These are phyloP conservation scores for Kurtzmaniella quercitrusa DNA, from an alignment of 1,139 yeast genomes.

Conservation along the genomic window DNA sequence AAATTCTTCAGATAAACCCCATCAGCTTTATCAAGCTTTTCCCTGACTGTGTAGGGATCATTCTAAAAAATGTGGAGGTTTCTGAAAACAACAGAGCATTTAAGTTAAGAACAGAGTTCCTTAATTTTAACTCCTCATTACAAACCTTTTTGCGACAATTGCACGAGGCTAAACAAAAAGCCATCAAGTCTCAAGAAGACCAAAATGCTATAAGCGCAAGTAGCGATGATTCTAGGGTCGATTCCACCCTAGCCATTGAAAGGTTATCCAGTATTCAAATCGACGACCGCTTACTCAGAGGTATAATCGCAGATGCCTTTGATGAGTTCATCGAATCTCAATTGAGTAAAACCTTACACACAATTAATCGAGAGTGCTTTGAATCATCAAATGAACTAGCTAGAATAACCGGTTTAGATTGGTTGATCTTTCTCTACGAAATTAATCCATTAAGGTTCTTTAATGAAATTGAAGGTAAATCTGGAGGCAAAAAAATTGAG, in stretches of 20 bases:
- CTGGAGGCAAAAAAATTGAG: slow-evolving; percentile 44
- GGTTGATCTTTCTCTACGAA: slow-evolving; percentile 82
- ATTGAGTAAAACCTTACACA: slow-evolving; percentile 29
- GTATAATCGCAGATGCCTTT: slow-evolving; percentile 35
- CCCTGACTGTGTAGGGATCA: slow-evolving; percentile 39
- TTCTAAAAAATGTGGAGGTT: slow-evolving; percentile 34
- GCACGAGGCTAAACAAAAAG: slow-evolving; percentile 14
- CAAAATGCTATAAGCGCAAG: background rate
- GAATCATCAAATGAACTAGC: slow-evolving; percentile 63
- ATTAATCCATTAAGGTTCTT: slow-evolving; percentile 63
- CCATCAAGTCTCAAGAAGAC: slow-evolving; percentile 3
- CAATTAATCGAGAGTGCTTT: slow-evolving; percentile 35
- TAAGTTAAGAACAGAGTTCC: slow-evolving; percentile 35
- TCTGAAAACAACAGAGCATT: slow-evolving; percentile 36
- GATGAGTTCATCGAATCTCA: slow-evolving; percentile 41
- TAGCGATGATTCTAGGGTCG: background rate
- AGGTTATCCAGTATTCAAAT: slow-evolving; percentile 5
- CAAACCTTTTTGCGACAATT: slow-evolving; percentile 31
- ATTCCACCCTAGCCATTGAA: background rate
- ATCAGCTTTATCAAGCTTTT: slow-evolving; percentile 63
- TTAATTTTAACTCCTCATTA: slow-evolving; percentile 32
- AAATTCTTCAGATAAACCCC: slow-evolving; percentile 72
- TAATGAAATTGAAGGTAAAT: slow-evolving; percentile 12
- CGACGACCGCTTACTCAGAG: slow-evolving; percentile 20
- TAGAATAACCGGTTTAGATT: slow-evolving; percentile 79